These are phyloP conservation scores for Musa itinerans DNA, from an alignment of 176 grass and related monocot genomes.

Conservation along the genomic window DNA sequence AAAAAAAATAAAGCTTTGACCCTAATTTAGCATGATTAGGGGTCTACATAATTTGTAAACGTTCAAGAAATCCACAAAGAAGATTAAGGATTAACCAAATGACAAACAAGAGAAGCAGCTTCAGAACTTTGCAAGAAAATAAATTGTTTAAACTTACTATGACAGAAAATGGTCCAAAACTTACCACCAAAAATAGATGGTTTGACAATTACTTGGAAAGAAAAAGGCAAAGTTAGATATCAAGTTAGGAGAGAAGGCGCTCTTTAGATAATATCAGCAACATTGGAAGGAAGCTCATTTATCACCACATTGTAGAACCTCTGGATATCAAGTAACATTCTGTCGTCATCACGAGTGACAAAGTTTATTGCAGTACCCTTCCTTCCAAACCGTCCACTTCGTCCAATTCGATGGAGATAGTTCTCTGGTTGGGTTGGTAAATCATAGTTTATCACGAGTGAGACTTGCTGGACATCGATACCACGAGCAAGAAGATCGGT, in stretches of 20 bases:
- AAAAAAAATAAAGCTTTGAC: no score
- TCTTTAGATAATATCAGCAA: constrained; percentile 59
- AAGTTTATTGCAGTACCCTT: constrained; percentile 77
- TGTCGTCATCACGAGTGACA: constrained; percentile 53
- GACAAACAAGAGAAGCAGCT: no score
- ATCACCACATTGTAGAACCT: constrained; percentile 59
- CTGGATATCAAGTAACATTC: constrained; percentile 66
- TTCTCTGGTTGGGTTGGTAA: constrained; percentile 70
- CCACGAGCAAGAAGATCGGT: constrained; percentile 65
- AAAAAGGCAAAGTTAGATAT: not conserved
- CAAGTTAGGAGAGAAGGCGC: not conserved
- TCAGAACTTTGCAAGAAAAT: no score
- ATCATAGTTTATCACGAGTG: constrained; percentile 59
- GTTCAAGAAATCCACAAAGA: no score
- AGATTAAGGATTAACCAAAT: no score
- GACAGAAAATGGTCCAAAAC: not conserved
- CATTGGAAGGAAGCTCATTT: constrained; percentile 54
- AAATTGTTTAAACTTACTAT: no score
- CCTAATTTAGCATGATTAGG: no score
- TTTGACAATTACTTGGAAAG: not conserved
- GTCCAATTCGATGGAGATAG: constrained; percentile 62
- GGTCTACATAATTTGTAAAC: no score
- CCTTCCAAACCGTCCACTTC: constrained; percentile 64
- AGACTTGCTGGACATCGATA: constrained; percentile 78
- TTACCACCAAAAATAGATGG: not conserved